Evolutionary conservation across 331 rosid species (phyloP).

Genomic region (Pyrus hybrid): DNA sequence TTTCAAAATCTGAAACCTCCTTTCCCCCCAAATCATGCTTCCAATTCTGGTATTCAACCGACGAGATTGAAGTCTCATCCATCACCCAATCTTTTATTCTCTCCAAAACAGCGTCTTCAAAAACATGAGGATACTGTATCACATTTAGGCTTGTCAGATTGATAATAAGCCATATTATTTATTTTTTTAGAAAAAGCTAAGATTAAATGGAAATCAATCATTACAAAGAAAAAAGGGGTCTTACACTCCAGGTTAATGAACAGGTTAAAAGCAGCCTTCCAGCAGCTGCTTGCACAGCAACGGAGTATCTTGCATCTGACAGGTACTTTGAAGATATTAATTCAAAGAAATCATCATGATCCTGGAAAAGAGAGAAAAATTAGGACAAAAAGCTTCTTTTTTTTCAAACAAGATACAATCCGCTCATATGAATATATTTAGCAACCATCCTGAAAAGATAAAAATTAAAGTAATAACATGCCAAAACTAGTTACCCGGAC

Average conservation of each 20-base stretch:
- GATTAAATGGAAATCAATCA: neutral
- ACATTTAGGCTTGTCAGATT: conserved; percentile 27
- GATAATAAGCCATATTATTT: neutral
- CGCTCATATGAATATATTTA: neutral
- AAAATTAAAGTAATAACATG: neutral
- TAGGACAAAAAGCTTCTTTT: neutral
- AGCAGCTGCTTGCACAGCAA: conserved; percentile 69
- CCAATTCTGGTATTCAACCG: conserved; percentile 47
- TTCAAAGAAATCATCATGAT: conserved; percentile 88
- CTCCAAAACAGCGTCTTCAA: conserved; percentile 76
- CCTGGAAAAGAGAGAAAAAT: conserved; percentile 37
- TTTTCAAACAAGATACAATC: neutral
- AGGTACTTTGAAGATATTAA: conserved; percentile 79
- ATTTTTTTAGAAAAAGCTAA: neutral
- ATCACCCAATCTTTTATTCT: conserved; percentile 73
- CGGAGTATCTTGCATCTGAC: conserved; percentile 56
- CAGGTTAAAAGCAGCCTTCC: conserved; percentile 71
- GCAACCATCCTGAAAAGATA: neutral
- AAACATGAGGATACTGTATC: conserved; percentile 89
- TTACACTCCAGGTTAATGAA: conserved; percentile 79
- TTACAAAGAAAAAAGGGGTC: conserved; percentile 3
- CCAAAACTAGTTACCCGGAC: conserved; percentile 53
- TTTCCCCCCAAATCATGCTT: conserved; percentile 42
- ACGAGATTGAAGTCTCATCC: conserved; percentile 46
- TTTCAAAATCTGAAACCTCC: conserved; percentile 74